These are phyloP conservation scores for Nannizzia gypsea DNA, from an alignment of 2,329 filamentous ascomycete genomes.

Conservation along the genomic window DNA sequence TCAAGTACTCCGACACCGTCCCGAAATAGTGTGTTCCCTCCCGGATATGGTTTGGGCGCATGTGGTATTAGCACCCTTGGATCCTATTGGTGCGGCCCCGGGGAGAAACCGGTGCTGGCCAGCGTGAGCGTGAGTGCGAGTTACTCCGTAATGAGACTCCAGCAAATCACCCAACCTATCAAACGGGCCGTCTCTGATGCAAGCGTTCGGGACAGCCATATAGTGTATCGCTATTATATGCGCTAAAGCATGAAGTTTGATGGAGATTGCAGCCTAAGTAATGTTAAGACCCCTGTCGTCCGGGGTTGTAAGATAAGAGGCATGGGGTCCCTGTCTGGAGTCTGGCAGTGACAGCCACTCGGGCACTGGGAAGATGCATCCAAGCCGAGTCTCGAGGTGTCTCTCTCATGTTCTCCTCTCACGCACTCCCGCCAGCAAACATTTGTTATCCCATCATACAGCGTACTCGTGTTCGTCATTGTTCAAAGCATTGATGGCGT, in stretches of 20 bases:
- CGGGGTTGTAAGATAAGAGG: constrained; percentile 14
- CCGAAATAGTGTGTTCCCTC: neutral
- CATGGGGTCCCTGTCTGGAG: neutral
- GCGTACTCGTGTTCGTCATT: no score
- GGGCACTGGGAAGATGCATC: neutral
- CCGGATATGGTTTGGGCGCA: neutral
- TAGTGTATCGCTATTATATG: neutral
- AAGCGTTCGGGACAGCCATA: neutral
- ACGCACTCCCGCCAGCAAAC: no score
- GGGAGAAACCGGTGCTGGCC: neutral
- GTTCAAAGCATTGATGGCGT: neutral
- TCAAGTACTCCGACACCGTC: neutral
- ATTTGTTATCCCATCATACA: no score
- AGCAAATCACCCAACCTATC: neutral
- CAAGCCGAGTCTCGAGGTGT: neutral
- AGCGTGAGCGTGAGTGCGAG: neutral
- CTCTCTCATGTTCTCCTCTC: no score
- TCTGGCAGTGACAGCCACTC: neutral
- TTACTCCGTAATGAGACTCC: neutral
- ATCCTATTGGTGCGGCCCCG: neutral
- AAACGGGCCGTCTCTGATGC: neutral
- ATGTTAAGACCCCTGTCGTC: constrained; percentile 14
- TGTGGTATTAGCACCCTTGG: constrained; percentile 1
- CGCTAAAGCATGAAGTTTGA: neutral
- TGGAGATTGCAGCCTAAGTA: neutral